These are phyloP conservation scores for Fistulifera pelliculosa DNA, from an alignment of 108 stramenopile species.

Conservation along the genomic window DNA sequence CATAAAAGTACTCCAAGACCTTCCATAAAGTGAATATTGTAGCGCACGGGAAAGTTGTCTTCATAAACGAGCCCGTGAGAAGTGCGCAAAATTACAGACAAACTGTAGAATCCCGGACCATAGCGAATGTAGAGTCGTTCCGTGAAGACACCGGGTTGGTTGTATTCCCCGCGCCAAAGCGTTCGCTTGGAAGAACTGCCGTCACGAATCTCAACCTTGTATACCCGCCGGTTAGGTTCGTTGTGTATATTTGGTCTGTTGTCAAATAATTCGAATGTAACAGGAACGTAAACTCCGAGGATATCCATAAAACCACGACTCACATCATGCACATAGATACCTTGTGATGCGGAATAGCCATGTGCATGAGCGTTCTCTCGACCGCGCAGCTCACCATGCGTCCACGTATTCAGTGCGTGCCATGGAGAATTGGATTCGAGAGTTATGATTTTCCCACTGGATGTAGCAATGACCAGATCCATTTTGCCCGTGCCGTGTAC, in stretches of 20 bases:
- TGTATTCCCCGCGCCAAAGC: constrained; percentile 36
- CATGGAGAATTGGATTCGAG: constrained; percentile 58
- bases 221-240: constrained; percentile 46
- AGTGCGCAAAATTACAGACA: constrained; percentile 44
- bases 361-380: constrained; percentile 47
- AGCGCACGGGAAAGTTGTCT: constrained; percentile 69
- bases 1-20: constrained; percentile 55
- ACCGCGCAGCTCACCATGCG: constrained; percentile 55
- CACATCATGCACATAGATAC: constrained; percentile 70
- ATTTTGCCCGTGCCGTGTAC: constrained; percentile 67
- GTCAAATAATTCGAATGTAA: constrained; percentile 79
- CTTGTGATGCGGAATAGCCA: constrained; percentile 69
- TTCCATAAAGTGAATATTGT: constrained; percentile 75
- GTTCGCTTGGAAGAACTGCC: constrained; percentile 43
- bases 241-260: constrained; percentile 57
- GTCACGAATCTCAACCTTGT: constrained; percentile 58
- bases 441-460: constrained; percentile 60
- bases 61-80: constrained; percentile 74
- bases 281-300: constrained; percentile 64
- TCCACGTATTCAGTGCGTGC: constrained; percentile 77
- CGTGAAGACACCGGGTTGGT: constrained; percentile 55
- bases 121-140: constrained; percentile 61
- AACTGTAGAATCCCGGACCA: constrained; percentile 65
- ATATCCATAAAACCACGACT: constrained; percentile 65
- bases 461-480: constrained; percentile 68